Evolutionary conservation across 1,284 basidiomycete genomes (phyloP), one percentile per base, ranked within the genome.

Genomic region (Peniophora sp.): DNA sequence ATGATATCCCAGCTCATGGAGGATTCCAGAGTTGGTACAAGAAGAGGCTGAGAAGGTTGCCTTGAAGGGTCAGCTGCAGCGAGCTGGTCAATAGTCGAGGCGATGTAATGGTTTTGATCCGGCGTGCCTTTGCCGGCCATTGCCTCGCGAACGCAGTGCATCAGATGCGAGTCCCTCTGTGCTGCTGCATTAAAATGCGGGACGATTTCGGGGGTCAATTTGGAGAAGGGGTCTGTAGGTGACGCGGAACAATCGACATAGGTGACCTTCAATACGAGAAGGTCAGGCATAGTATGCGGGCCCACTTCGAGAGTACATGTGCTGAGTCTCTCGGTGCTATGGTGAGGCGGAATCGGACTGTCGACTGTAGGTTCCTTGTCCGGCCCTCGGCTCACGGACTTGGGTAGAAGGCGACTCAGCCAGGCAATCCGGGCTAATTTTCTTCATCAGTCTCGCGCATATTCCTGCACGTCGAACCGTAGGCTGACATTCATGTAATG

Each of bases 231-330:
- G 34, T 70, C 62, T 24, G 75, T 64, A n/a, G 74, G 69, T 3
- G 75, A 68, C 39, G 72, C 54, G 14, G 68, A 55, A 34, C 71
- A 63, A 32, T 56, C 12, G 60, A 69, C 62, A 61, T 81, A 83
- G 56, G 80, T 75, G 11, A 84, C 83, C 65, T 88, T 85, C 54
- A 79, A 86, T 49, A 90, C 69, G 0, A 73, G 68, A 0, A 84
- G 86, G 34, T 81, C 78, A 34, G 68, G 59, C 59, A 88, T 88
- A 18, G 71, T 65, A 62, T 87, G 85, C 10, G 87, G 87, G 6
- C 87, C 87, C 32, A 90, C 78, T 59, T 77, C 72, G 37, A 90
- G 61, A 48, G 82, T 76, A 60, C 80, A 88, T 62, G 72, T 78
- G 36, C 83, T 85, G 36, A 83, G 71, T 24, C 72, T 71, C 57